A percentile compares a stretch with the other conserved stretches of the same genome.
phyloP scores from a whole-genome alignment of 805 yeast genomes.

The Alloascoidea africana region DNA sequence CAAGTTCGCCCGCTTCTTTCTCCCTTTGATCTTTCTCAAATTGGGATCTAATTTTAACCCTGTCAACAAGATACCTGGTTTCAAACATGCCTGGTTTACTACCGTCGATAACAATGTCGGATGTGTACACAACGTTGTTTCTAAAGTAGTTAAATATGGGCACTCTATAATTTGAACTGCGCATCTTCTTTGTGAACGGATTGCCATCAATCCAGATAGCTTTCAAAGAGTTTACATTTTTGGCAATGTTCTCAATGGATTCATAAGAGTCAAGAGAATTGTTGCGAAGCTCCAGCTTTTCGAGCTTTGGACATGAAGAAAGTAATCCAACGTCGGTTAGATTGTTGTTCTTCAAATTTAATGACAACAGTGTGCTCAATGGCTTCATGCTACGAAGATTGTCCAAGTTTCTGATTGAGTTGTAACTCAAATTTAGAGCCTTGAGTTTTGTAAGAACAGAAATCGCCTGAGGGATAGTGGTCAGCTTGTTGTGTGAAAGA shows the following conservation, averaged over 20 bases:
- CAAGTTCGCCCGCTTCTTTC: too few relatives aligned
- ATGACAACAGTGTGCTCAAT: slow-evolving; percentile 9
- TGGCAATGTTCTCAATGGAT: slow-evolving; percentile 10
- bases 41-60: too few relatives aligned
- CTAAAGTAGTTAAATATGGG: slow-evolving; percentile 12
- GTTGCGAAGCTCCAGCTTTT: too few relatives aligned
- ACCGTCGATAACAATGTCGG: slow-evolving; percentile 12
- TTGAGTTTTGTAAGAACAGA: slow-evolving; percentile 34
- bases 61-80: slow-evolving; percentile 9
- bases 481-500: slow-evolving; percentile 36
- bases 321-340: slow-evolving; percentile 11
- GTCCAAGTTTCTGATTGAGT: slow-evolving; percentile 20
- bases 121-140: slow-evolving; percentile 8
- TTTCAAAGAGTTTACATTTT: too few relatives aligned
- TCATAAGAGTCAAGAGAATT: too few relatives aligned
- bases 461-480: slow-evolving; percentile 36
- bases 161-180: slow-evolving; percentile 9
- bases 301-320: too few relatives aligned
- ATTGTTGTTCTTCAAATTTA: slow-evolving; percentile 13
- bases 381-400: slow-evolving; percentile 12
- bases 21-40: too few relatives aligned
- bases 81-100: slow-evolving; percentile 13
- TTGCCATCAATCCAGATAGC: slow-evolving; percentile 14
- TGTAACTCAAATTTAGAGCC: slow-evolving; percentile 47
- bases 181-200: slow-evolving; percentile 10